Evolutionary conservation across 208 protist genomes (phyloP).

Genomic region (Leishmania gerbilli): DNA sequence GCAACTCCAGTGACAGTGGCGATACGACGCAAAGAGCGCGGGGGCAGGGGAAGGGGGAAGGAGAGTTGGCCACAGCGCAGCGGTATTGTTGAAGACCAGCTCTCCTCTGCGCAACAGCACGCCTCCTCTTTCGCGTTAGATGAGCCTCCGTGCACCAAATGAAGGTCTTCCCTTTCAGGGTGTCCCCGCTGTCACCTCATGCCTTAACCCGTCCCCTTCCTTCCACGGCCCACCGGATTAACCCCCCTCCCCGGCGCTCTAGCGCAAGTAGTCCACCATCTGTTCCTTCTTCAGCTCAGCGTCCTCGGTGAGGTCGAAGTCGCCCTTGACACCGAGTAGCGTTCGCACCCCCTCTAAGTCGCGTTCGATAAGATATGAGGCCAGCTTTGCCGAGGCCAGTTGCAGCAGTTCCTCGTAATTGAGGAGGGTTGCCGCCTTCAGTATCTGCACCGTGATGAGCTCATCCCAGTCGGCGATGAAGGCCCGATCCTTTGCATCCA

Average conservation of each 20-base stretch:
- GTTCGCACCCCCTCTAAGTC: constrained; percentile 86
- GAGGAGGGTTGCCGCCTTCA: constrained; percentile 88
- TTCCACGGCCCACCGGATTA: background rate
- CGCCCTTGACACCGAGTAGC: constrained; percentile 84
- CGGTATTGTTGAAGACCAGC: background rate
- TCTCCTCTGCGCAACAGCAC: background rate
- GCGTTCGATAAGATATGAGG: constrained; percentile 80
- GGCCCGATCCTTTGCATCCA: constrained; percentile 60
- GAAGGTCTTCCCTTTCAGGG: background rate
- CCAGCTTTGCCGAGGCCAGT: constrained; percentile 86
- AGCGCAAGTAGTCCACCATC: constrained; percentile 25
- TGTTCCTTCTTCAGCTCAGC: constrained; percentile 86
- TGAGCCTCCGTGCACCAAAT: background rate
- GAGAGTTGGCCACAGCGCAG: background rate
- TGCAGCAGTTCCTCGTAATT: constrained; percentile 87
- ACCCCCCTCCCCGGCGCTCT: background rate
- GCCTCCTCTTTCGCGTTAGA: too few relatives aligned
- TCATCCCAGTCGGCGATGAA: constrained; percentile 86
- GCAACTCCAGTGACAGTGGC: background rate
- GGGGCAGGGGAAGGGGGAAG: background rate
- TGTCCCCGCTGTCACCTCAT: too few relatives aligned
- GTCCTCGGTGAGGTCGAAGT: constrained; percentile 88
- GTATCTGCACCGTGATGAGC: constrained; percentile 61
- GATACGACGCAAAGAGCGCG: background rate
- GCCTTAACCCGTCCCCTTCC: background rate